Percentiles rank a stretch among this genome's conserved stretches.
Conservation (phyloP, 1,284 basidiomycete genomes). For the Fomes fomentarius region DNA sequence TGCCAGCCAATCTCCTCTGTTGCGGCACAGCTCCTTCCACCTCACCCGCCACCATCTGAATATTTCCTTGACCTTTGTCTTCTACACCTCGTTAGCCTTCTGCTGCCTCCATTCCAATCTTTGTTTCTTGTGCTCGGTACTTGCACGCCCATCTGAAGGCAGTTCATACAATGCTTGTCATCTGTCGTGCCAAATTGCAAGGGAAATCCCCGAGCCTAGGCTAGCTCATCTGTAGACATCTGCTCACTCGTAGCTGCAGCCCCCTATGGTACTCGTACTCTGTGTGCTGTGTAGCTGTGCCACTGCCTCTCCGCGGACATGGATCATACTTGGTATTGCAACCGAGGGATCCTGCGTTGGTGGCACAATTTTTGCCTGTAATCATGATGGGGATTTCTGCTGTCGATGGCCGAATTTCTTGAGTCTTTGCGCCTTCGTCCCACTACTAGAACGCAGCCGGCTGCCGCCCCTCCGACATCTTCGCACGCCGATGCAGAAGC, state of each 20-base stretch:
- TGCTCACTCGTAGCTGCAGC: background rate
- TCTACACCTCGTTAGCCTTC: no score
- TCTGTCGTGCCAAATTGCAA: background rate
- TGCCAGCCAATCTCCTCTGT: no score
- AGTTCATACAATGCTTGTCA: slow-evolving; percentile 10
- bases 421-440: background rate
- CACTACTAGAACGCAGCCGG: slow-evolving; percentile 1
- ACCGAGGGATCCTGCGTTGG: background rate
- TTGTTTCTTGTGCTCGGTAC: no score
- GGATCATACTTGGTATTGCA: background rate
- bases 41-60: background rate
- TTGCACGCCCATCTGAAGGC: slow-evolving; percentile 6
- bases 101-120: no score
- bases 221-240: slow-evolving; percentile 1
- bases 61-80: background rate
- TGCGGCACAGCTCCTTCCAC: background rate
- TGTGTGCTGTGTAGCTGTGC: slow-evolving; percentile 8
- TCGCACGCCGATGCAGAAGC: background rate
- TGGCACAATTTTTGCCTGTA: slow-evolving; percentile 2
- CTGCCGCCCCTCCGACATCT: slow-evolving; percentile 6
- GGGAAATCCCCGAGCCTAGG: no score
- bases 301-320: background rate
- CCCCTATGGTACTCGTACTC: slow-evolving; percentile 1
- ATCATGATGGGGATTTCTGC: slow-evolving; percentile 6
- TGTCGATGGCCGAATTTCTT: background rate